Evolutionary conservation across 805 yeast species (phyloP).

Genomic region (Blastobotrys chiropterorum): DNA sequence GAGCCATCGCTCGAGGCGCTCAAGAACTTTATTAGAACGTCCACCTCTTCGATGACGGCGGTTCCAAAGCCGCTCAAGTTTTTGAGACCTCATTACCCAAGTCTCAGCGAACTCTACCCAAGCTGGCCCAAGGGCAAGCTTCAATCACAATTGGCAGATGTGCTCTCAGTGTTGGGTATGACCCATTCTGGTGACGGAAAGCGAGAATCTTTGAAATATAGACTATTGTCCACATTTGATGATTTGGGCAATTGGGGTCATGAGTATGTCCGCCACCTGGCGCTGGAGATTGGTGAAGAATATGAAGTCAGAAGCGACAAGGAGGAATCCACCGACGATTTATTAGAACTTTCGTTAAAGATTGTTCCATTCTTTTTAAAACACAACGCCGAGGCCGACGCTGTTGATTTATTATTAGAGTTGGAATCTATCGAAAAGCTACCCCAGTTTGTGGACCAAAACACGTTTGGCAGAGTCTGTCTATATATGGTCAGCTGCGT

Average conservation of each 20-base stretch:
- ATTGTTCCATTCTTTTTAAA: conserved; percentile 85
- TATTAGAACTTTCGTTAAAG: conserved; percentile 62
- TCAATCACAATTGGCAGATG: conserved; percentile 67
- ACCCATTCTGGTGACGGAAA: conserved; percentile 80
- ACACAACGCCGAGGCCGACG: conserved; percentile 98
- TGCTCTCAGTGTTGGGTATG: conserved; percentile 90
- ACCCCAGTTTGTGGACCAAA: conserved; percentile 76
- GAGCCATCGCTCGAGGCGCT: conserved; percentile 58
- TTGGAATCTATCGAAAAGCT: conserved; percentile 80
- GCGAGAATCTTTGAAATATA: conserved; percentile 71
- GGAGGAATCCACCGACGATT: conserved; percentile 30
- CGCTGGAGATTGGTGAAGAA: conserved; percentile 89
- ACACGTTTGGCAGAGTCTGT: conserved; percentile 83
- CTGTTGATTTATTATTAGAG: conserved; percentile 87
- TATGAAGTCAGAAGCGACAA: conserved; percentile 35
- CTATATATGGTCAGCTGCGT: conserved; percentile 93
- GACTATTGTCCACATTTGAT: conserved; percentile 54
- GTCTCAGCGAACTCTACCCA: conserved; percentile 58
- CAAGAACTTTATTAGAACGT: conserved; percentile 75
- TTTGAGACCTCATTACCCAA: conserved; percentile 76
- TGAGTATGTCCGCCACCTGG: conserved; percentile 93
- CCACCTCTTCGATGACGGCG: conserved; percentile 98
- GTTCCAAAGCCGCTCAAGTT: conserved; percentile 98
- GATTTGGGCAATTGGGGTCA: conserved; percentile 92
- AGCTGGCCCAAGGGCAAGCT: conserved; percentile 48